Evolutionary conservation across 2,329 filamentous ascomycete genomes (phyloP), one percentile per base, ranked within the genome.

Genomic region (Stachybotrys chlorohalonatus): DNA sequence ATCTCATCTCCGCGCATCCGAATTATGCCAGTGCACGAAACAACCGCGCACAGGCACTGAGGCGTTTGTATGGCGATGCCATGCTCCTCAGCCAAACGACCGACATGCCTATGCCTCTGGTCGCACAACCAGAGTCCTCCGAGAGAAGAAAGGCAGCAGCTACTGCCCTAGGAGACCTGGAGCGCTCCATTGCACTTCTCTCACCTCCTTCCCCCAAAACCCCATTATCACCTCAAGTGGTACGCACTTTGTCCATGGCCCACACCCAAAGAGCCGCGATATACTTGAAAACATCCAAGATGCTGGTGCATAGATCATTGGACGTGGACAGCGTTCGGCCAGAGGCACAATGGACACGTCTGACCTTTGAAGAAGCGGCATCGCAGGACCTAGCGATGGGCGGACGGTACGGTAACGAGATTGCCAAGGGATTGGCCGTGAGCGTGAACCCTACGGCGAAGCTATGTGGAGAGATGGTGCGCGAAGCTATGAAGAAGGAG

Each of bases 11-110:
- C 2, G 69, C 79, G 30, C 66, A 82, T 53, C 85, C 87, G 3
- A 69, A 73, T 36, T 92, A 92, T 68, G 86, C 87, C 24, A 89
- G 85, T 58, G 86, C 84, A 6, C 80, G 83, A 55, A 87, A 90
- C 66, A 92, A 93, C 68, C 79, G 87, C 52, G 88, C 85, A 3
- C 89, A 92, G 67, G 77, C 85, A 8, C 62, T 80, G 32, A 73
- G 86, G 24, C 74, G 85, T 51, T 69, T 84, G 54, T 83, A 86
- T 58, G 85, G 84, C 11, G 84, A 87, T 63, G 70, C 73, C 2
- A 74, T 84, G 64, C 69, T 86, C 24, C 66, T 83, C 42, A 61
- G 67, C 30, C 65, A 70, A 30, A 70, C 69, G 13, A 64, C 65
- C 0, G 67, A 68, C 49, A 69, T 64, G 52, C 63, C 70, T 7